Percentiles rank a stretch among this genome's conserved stretches.
Evolutionary conservation across 2,329 filamentous ascomycete genomes (phyloP).

Genomic region (Arthroderma sp.): DNA sequence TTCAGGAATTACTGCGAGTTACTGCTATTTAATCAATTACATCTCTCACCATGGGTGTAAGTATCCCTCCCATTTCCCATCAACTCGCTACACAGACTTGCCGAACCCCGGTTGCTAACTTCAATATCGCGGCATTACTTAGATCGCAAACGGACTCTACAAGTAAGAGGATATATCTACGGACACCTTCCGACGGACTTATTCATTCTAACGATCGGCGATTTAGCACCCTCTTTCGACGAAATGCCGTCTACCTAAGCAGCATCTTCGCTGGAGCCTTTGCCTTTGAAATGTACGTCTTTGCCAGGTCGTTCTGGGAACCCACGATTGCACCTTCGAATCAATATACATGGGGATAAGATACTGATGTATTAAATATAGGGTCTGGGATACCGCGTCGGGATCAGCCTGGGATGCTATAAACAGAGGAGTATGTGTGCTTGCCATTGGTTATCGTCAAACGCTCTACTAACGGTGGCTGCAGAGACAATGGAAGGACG

Average conservation of each 20-base stretch:
- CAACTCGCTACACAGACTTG: conserved; percentile 1
- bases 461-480: conserved; percentile 5
- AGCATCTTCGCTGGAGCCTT: conserved; percentile 81
- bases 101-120: conserved; percentile 5
- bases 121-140: neutral
- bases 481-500: conserved; percentile 99
- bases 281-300: conserved; percentile 75
- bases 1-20: too few relatives aligned
- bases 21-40: too few relatives aligned
- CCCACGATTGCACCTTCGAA: neutral
- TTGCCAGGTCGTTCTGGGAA: neutral
- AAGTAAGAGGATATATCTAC: conserved; percentile 35
- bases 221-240: conserved; percentile 65
- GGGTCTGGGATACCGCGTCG: conserved; percentile 68
- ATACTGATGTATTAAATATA: conserved; percentile 25
- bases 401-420: conserved; percentile 80
- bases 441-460: neutral
- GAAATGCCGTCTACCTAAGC: conserved; percentile 77
- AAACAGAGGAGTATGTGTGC: conserved; percentile 72
- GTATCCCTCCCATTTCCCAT: conserved; percentile 15
- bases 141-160: conserved; percentile 45
- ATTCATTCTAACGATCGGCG: neutral
- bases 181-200: conserved; percentile 10
- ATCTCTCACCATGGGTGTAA: conserved; percentile 46
- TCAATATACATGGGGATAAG: too few relatives aligned